Conservation (phyloP, 148 eudicot genomes). For the Rhododendron vialii region DNA sequence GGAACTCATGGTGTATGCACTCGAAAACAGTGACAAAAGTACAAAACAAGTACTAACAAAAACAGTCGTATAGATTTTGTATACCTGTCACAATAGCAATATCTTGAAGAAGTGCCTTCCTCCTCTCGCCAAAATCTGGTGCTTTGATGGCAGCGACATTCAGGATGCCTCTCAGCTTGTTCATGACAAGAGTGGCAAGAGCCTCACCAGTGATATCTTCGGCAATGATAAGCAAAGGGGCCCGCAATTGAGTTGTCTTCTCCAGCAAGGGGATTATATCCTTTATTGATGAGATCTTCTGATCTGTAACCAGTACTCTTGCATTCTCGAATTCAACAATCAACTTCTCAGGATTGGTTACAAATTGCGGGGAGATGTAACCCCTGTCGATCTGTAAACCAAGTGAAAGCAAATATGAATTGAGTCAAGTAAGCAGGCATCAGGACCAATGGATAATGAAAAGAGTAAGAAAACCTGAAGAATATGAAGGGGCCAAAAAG, state of each 20-base stretch:
- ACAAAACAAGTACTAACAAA: background rate
- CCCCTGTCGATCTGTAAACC: conserved; percentile 87
- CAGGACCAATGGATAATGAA: background rate
- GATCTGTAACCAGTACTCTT: conserved; percentile 84
- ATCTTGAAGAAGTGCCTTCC: conserved; percentile 97
- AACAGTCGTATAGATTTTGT: background rate
- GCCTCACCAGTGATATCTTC: conserved; percentile 98
- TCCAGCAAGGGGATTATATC: conserved; percentile 87
- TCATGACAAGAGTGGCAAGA: conserved; percentile 91
- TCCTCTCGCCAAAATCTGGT: conserved; percentile 95
- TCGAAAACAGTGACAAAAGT: background rate
- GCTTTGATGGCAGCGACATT: conserved; percentile 98
- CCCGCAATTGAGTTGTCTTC: conserved; percentile 80
- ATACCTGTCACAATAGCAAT: conserved; percentile 92
- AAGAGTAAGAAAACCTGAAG: background rate
- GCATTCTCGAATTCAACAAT: conserved; percentile 94
- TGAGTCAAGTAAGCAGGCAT: background rate
- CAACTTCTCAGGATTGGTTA: conserved; percentile 86
- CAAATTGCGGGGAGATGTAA: conserved; percentile 91
- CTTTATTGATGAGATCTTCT: conserved; percentile 86
- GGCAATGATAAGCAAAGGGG: conserved; percentile 89
- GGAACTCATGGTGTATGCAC: background rate
- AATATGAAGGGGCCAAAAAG: background rate
- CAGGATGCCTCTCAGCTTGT: conserved; percentile 83
- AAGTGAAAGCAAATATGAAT: background rate